Base-by-base conservation (phyloP, 2,329 filamentous ascomycete species). In the Aspergillus ustus region DNA sequence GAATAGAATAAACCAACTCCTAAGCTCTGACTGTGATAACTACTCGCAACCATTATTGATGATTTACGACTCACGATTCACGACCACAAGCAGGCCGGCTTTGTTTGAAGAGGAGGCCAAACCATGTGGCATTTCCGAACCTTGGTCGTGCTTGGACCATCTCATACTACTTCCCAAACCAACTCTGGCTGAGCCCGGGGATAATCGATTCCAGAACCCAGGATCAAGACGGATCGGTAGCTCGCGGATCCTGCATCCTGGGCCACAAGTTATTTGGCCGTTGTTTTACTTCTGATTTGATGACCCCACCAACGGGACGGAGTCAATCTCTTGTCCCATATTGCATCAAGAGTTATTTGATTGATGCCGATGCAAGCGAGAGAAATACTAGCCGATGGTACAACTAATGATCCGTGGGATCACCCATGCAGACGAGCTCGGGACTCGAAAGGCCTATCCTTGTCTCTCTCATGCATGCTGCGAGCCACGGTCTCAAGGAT, bases 111-210 rank as follows among this genome's bases (percentile, higher is more conserved):
- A 13, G 13, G 34, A 40, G 34, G 9, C 34, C 34, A 40, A 40
- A 56, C 63, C 60, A 65, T 65, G 60, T 65, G 63, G 63, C 57
- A 25, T 57, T 63, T 60, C 51, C 60, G 51, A 59, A 56, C 44
- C 29, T 57, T 52, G 43, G 17, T 56, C 11, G 11, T 40, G 34
- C 34, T 17, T 7, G 31, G 31, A 34, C 31, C 5, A 34, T 34
- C 31, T 22, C 49, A 51, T 51, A 51, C 49, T 51, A n/a, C n/a
- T 51, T 51, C 49, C 19, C 20, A 20, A 31, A 28, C 45, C 53
- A 40, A 40, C 25, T 40, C 34, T 40, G 34, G 9, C 13, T 40
- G 34, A 40, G 34, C 11, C 25, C 34, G 34, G 34, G 34, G 34
- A 40, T 13, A 40, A 40, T 40, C 11, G 50, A 52, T 52, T 53